A percentile compares a stretch with the other conserved stretches of the same genome.
phyloP scores from a whole-genome alignment of 2,329 filamentous ascomycete genomes.

The Ceratocystis destructans region DNA sequence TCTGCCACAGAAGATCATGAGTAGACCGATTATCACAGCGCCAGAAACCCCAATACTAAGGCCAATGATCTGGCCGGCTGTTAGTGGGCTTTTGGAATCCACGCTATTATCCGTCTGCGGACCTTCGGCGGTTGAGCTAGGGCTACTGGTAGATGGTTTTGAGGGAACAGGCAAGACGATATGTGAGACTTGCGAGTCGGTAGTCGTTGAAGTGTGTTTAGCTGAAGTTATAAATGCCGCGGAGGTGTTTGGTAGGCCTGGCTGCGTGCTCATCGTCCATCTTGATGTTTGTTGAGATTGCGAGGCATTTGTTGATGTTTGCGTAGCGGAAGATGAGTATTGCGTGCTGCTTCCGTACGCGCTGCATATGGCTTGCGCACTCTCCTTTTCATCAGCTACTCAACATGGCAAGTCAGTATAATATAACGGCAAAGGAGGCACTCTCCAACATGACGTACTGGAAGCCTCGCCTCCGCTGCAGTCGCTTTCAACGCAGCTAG shows the following conservation, averaged over 20 bases:
- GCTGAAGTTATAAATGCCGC: slow-evolving; percentile 9
- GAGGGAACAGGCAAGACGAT: background rate
- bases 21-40: slow-evolving; percentile 35
- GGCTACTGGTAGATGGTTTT: slow-evolving; percentile 15
- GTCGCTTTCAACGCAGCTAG: slow-evolving; percentile 12
- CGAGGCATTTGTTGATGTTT: background rate
- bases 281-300: background rate
- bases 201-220: slow-evolving; percentile 10
- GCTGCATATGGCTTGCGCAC: slow-evolving; percentile 6
- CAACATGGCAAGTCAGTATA: background rate
- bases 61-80: slow-evolving; percentile 39
- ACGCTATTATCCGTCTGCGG: slow-evolving; percentile 15
- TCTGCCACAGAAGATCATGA: slow-evolving; percentile 34
- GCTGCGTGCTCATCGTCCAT: background rate
- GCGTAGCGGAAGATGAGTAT: background rate
- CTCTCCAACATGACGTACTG: slow-evolving; percentile 3
- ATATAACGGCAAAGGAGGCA: background rate
- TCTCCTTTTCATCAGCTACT: slow-evolving; percentile 5
- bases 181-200: background rate
- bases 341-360: background rate
- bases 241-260: slow-evolving; percentile 10
- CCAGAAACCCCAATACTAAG: slow-evolving; percentile 43
- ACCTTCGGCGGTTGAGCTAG: slow-evolving; percentile 18
- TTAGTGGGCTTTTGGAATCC: slow-evolving; percentile 22
- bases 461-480: slow-evolving; percentile 8